Evolutionary conservation across 108 stramenopile species (phyloP).

Genomic region (Nitzschia sp.): DNA sequence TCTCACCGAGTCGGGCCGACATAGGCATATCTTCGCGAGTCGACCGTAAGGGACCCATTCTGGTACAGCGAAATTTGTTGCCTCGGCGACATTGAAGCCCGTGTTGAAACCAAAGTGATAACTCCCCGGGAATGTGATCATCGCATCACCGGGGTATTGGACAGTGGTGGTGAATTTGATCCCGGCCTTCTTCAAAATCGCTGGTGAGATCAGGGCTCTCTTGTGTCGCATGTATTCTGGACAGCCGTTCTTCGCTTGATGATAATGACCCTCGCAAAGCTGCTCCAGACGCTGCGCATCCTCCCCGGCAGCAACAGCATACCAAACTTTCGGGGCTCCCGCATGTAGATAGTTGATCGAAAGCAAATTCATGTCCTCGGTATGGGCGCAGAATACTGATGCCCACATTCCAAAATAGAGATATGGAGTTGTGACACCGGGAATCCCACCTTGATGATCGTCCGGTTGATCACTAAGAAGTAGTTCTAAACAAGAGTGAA

Average conservation of each 20-base stretch:
- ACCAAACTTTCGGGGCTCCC: constrained; percentile 98
- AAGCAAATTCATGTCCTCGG: constrained; percentile 98
- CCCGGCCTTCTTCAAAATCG: constrained; percentile 86
- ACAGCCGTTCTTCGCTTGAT: constrained; percentile 72
- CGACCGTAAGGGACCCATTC: constrained; percentile 91
- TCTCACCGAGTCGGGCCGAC: constrained; percentile 89
- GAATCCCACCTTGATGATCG: constrained; percentile 52
- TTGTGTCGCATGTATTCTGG: constrained; percentile 96
- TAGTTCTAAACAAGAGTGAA: constrained; percentile 47
- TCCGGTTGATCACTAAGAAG: constrained; percentile 34
- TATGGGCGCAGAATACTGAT: constrained; percentile 89
- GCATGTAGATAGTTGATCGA: constrained; percentile 97
- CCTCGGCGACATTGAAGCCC: constrained; percentile 97
- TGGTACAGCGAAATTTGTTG: constrained; percentile 91
- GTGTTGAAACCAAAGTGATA: constrained; percentile 99
- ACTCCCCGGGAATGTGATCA: constrained; percentile 94
- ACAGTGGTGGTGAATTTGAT: constrained; percentile 89
- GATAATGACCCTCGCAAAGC: constrained; percentile 73
- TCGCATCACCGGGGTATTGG: constrained; percentile 94
- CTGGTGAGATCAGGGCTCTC: constrained; percentile 85
- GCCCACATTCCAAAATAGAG: constrained; percentile 92
- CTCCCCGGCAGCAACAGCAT: constrained; percentile 81
- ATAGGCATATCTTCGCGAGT: constrained; percentile 84
- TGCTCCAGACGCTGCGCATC: constrained; percentile 84
- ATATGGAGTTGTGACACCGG: constrained; percentile 88